phyloP scores from a whole-genome alignment of 805 yeast species.

The Barnettozyma vustinii region DNA sequence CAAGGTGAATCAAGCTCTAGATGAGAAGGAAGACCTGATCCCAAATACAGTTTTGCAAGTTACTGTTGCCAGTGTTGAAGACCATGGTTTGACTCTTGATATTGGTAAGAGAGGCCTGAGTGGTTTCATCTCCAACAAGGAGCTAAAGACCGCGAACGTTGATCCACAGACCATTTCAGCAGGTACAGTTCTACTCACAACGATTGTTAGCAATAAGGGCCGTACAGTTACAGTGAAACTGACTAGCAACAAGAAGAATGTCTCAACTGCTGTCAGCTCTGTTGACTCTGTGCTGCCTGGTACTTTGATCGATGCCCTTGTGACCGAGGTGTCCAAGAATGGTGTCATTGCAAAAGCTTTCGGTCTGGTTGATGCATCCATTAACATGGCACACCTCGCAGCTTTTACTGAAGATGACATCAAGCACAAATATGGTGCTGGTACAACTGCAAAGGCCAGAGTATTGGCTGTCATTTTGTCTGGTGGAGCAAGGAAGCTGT shows the following conservation, averaged over 20 bases:
- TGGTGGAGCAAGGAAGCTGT: slow-evolving; percentile 47
- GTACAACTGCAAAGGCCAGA: slow-evolving; percentile 65
- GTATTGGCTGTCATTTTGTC: slow-evolving; percentile 55
- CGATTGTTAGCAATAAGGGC: slow-evolving; percentile 45
- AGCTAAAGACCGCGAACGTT: slow-evolving; percentile 38
- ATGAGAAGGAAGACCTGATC: slow-evolving; percentile 53
- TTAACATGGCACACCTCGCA: slow-evolving; percentile 62
- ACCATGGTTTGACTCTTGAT: slow-evolving; percentile 80
- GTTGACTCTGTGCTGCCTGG: slow-evolving; percentile 87
- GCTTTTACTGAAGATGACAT: slow-evolving; percentile 40
- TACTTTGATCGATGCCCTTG: slow-evolving; percentile 64
- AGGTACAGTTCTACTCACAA: slow-evolving; percentile 69
- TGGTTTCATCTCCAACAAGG: slow-evolving; percentile 77
- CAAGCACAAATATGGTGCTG: slow-evolving; percentile 61
- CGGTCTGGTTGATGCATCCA: slow-evolving; percentile 70
- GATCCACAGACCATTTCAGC: slow-evolving; percentile 33
- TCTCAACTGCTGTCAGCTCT: slow-evolving; percentile 55
- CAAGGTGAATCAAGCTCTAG: slow-evolving; percentile 55
- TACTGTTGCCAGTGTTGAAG: slow-evolving; percentile 76
- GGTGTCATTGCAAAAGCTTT: slow-evolving; percentile 73
- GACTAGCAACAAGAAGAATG: slow-evolving; percentile 41
- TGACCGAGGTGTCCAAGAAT: slow-evolving; percentile 48
- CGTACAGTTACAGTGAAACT: slow-evolving; percentile 55
- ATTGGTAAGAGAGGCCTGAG: slow-evolving; percentile 53
- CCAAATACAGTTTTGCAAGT: slow-evolving; percentile 68